Conservation (phyloP, 1,284 basidiomycete species). For the Schizophyllum amplum region DNA sequence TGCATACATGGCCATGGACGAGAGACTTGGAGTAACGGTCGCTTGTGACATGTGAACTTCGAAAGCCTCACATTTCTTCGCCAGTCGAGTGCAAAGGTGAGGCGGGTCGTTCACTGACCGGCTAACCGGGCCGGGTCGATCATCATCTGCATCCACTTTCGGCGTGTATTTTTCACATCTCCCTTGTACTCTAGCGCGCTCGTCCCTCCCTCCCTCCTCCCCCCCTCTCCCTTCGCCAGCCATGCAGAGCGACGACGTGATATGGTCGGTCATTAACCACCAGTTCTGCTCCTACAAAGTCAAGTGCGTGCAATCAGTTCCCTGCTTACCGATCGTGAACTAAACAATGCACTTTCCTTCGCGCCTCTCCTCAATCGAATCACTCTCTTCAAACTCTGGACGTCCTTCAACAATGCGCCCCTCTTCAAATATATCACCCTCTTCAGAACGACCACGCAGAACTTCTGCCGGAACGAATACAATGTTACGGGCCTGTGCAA, state of each 20-base stretch:
- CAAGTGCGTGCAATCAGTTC: slow-evolving; percentile 54
- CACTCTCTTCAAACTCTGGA: slow-evolving; percentile 7
- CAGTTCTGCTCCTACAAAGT: slow-evolving; percentile 98
- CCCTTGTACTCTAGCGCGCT: neutral
- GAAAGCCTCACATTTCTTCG: neutral
- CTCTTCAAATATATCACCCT: too few species aligned
- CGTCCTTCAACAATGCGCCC: too few species aligned
- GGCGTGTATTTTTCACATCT: neutral
- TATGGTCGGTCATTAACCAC: slow-evolving; percentile 90
- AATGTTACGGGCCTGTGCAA: slow-evolving; percentile 98
- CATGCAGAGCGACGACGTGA: slow-evolving; percentile 92
- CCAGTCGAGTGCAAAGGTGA: neutral
- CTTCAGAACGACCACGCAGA: slow-evolving; percentile 82
- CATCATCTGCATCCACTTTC: neutral
- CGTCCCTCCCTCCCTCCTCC: neutral
- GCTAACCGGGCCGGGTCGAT: neutral
- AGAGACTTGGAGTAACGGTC: too few species aligned
- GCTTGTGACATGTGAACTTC: neutral
- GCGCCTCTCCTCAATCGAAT: too few species aligned
- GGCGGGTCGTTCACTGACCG: too few species aligned
- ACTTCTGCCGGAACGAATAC: slow-evolving; percentile 98
- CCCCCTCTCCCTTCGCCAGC: neutral
- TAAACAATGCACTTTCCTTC: too few species aligned
- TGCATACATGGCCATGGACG: neutral
- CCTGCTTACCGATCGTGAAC: neutral